Percentiles rank a stretch among this genome's conserved stretches.
Conservation (phyloP, 129 eudicot species). For the Flaveria ramosissima region DNA sequence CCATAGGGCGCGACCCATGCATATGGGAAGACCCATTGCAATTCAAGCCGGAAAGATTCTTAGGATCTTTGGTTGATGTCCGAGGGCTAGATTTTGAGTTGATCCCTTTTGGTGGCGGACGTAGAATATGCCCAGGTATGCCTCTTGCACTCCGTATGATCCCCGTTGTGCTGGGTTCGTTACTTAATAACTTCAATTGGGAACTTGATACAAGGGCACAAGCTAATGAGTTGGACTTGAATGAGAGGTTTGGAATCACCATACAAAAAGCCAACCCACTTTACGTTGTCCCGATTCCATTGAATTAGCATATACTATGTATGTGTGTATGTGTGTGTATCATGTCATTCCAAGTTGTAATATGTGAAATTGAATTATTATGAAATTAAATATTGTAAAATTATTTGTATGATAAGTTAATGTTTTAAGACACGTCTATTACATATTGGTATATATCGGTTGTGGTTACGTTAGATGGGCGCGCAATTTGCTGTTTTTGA, state of each 20-base stretch:
- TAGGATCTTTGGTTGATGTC: not conserved
- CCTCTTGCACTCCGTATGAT: not conserved
- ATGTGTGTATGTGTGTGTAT: not conserved
- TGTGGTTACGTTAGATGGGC: no score
- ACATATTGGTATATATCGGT: no score
- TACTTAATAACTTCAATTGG: not conserved
- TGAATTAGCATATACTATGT: not conserved
- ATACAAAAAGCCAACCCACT: constrained; percentile 3
- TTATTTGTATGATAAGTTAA: no score
- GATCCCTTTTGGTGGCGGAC: constrained; percentile 1
- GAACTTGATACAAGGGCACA: not conserved
- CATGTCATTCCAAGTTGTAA: not conserved
- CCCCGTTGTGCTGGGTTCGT: not conserved
- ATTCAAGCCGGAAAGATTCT: not conserved
- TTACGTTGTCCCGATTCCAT: not conserved
- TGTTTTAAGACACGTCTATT: no score
- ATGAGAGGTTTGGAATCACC: not conserved
- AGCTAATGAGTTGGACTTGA: not conserved
- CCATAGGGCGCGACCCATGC: not conserved
- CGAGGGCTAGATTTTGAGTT: not conserved
- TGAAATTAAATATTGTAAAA: not conserved
- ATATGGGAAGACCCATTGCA: not conserved
- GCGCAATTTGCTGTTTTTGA: no score
- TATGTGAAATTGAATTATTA: not conserved
- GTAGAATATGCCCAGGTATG: not conserved